Evolutionary conservation across 768 basidiomycete genomes (phyloP).

Genomic region (Lactifluus piperatus): DNA sequence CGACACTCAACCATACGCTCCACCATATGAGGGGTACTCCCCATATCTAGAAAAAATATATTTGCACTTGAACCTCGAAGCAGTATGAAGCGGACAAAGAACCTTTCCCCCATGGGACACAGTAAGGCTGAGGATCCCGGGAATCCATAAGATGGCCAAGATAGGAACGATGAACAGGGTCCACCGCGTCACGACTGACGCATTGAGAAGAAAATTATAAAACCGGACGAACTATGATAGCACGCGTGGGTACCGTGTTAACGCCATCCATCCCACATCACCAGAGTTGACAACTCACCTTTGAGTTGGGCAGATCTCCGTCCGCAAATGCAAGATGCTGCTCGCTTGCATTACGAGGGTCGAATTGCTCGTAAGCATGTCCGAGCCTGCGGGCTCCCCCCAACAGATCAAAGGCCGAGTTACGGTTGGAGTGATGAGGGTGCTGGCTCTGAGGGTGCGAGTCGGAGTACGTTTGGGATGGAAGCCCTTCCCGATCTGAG

Average conservation of each 20-base stretch:
- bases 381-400: constrained; percentile 44
- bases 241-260: neutral
- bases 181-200: constrained; percentile 76
- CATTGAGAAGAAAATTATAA: constrained; percentile 67
- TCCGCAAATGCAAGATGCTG: constrained; percentile 48
- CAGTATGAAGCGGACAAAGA: constrained; percentile 23
- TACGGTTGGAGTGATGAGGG: constrained; percentile 2
- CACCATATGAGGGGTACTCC: constrained; percentile 59
- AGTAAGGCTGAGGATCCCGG: constrained; percentile 60
- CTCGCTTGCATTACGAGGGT: constrained; percentile 43
- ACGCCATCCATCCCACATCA: neutral
- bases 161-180: constrained; percentile 70
- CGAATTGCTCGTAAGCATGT: constrained; percentile 49
- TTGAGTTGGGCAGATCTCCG: constrained; percentile 51
- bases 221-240: constrained; percentile 45
- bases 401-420: constrained; percentile 43
- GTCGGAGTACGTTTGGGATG: neutral
- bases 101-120: constrained; percentile 43
- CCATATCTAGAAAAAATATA: constrained; percentile 37
- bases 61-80: neutral
- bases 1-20: constrained; percentile 77
- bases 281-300: constrained; percentile 27
- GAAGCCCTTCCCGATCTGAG: neutral
- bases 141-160: constrained; percentile 59
- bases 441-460: neutral